A percentile compares a stretch with the other conserved stretches of the same genome.
These are phyloP conservation scores for Kurtzmaniella cleridarum DNA, from an alignment of 805 yeast genomes.

Conservation along the genomic window DNA sequence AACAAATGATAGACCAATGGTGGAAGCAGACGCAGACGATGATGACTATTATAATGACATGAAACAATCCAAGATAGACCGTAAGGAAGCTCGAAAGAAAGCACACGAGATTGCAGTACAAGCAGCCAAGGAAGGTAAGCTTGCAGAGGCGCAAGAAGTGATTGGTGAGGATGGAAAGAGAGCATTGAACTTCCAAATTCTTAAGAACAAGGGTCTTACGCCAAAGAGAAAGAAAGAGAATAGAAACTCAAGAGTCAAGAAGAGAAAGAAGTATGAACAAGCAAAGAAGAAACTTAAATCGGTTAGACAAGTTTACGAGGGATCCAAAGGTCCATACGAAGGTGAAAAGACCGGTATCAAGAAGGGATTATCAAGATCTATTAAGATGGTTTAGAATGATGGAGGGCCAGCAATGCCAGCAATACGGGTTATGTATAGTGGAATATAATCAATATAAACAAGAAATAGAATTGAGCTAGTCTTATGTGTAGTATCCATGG, in stretches of 20 bases:
- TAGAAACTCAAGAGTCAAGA: constrained; percentile 94
- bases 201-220: constrained; percentile 94
- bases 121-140: constrained; percentile 81
- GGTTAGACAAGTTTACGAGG: constrained; percentile 83
- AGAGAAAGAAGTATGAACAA: constrained; percentile 92
- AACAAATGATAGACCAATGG: constrained; percentile 42
- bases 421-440: too few species aligned
- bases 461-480: too few species aligned
- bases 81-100: constrained; percentile 48
- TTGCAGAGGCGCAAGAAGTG: constrained; percentile 64
- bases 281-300: constrained; percentile 93
- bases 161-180: constrained; percentile 83
- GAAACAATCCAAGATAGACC: constrained; percentile 40
- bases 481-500: too few species aligned
- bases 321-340: constrained; percentile 60
- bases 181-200: constrained; percentile 89
- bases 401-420: too few species aligned
- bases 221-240: constrained; percentile 89
- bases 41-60: constrained; percentile 56
- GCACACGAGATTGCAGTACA: constrained; percentile 67
- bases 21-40: constrained; percentile 18
- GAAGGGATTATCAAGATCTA: constrained; percentile 86
- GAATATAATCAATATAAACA: too few species aligned
- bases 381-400: constrained; percentile 51
- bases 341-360: constrained; percentile 98